Conservation (phyloP, 2,329 filamentous ascomycete genomes). For the Colletotrichum gloeosporioides region DNA sequence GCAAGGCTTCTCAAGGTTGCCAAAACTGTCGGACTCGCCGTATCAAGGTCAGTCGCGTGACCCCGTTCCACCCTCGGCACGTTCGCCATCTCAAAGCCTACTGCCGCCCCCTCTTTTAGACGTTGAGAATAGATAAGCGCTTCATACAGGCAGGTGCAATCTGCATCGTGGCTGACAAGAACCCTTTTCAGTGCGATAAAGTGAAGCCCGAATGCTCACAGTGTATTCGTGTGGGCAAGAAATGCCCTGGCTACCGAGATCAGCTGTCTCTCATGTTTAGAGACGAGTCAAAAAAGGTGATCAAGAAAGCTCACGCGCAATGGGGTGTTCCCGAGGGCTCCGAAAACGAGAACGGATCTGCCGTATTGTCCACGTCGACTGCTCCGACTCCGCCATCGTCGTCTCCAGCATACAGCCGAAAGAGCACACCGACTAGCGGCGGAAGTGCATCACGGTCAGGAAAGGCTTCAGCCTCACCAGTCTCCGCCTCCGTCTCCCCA, state of each 20-base stretch:
- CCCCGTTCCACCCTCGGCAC: neutral
- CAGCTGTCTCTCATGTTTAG: slow-evolving; percentile 70
- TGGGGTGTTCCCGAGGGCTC: slow-evolving; percentile 38
- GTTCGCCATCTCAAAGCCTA: neutral
- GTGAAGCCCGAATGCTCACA: slow-evolving; percentile 65
- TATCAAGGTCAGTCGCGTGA: slow-evolving; percentile 53
- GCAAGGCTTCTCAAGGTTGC: slow-evolving; percentile 61
- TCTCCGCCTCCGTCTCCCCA: slow-evolving; percentile 16
- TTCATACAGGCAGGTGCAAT: neutral
- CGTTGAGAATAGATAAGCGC: neutral
- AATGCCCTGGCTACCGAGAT: slow-evolving; percentile 69
- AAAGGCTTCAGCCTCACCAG: neutral
- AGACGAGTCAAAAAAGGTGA: slow-evolving; percentile 68
- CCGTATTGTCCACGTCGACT: neutral
- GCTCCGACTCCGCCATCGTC: slow-evolving; percentile 27
- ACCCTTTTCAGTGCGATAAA: slow-evolving; percentile 62
- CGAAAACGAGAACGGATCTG: neutral
- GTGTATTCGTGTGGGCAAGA: slow-evolving; percentile 64
- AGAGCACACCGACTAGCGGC: neutral
- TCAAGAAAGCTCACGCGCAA: slow-evolving; percentile 61
- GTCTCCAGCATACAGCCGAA: slow-evolving; percentile 19
- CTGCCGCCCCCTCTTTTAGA: neutral
- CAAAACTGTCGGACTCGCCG: slow-evolving; percentile 58
- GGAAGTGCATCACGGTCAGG: neutral
- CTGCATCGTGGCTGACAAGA: neutral